A percentile compares a stretch with the other conserved stretches of the same genome.
Evolutionary conservation across 2,329 filamentous ascomycete species (phyloP).

Genomic region (Dactylella cylindrospora): DNA sequence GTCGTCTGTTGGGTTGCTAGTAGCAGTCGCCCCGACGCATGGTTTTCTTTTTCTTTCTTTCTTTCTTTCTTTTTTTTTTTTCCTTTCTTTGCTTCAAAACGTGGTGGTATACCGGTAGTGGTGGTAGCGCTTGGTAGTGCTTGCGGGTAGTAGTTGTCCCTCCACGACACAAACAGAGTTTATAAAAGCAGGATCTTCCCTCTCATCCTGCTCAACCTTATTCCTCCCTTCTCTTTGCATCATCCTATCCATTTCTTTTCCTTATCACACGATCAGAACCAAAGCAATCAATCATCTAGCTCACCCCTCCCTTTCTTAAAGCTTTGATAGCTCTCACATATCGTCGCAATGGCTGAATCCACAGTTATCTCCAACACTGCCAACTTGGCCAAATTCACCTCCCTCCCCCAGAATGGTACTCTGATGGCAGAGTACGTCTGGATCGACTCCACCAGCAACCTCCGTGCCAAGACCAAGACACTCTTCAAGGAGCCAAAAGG

Average conservation of each 20-base stretch:
- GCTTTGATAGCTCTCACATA: conserved; percentile 11
- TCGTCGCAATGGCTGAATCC: conserved; percentile 44
- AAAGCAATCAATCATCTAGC: background rate
- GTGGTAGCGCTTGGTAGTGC: background rate
- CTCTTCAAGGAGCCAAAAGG: conserved; percentile 61
- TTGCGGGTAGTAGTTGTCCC: background rate
- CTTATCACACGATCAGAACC: background rate
- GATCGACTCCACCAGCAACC: conserved; percentile 80
- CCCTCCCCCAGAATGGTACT: conserved; percentile 81
- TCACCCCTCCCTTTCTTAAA: conserved; percentile 25
- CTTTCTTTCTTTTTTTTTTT: conserved; percentile 2
- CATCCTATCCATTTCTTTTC: conserved; percentile 3
- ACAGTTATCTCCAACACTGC: conserved; percentile 48
- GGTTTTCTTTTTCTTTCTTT: background rate
- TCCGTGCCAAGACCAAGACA: conserved; percentile 92
- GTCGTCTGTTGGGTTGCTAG: background rate
- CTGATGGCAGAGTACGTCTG: conserved; percentile 97
- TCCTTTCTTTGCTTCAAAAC: background rate
- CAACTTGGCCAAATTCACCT: conserved; percentile 70
- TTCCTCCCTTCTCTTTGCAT: conserved; percentile 7
- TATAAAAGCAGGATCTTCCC: conserved; percentile 44
- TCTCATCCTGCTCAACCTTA: conserved; percentile 21
- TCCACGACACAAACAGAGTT: conserved; percentile 15
- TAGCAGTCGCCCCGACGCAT: conserved; percentile 1
- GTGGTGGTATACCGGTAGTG: background rate